Base-by-base conservation (phyloP, 129 eudicot genomes). In the sunflower (Helianthus annuus) region DNA sequence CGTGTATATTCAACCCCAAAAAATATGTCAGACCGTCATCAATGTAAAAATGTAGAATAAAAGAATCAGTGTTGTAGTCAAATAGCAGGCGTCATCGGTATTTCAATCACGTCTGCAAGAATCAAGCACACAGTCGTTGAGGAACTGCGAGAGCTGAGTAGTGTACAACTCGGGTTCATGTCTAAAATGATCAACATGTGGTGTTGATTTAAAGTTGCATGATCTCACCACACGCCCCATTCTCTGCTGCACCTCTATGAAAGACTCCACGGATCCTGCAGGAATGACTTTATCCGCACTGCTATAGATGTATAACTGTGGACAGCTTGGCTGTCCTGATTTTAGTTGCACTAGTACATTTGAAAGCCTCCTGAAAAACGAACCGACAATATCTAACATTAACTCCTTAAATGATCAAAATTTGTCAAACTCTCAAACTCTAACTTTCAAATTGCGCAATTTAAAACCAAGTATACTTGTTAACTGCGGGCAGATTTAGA, bases 111-210 rank as follows among this genome's bases (percentile, higher is more conserved):
- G 46, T 82, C 80, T 82, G 87, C 91, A 85, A 51, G 83, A 78
- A 22, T 73, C 72, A 71, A 87, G 90, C 78, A 95, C 91, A 61
- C 85, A 95, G 68, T 95, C 97, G 66, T 88, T 89, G 66, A 95
- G 74, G 71, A 95, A 95, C 19, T 81, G 78, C 11, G 96, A 86
- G 69, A 95, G 91, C 78, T 95, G 96, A 68, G 97, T 75, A 42
- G 89, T 71, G 68, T 95, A 95, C 66, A 95, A 58, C 69, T 86
- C 79, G 4, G 99, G 99, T 68, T 88, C 84, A 66, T 88, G 79
- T 45, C 97, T 81, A 71, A 90, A 86, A 87, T 95, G 99, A 74
- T 95, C 99, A 6, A 95, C 99, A 71, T 95, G 99, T 7, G 99
- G 99, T 0, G 99, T 86, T 34, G 94, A 80, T 46, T 86, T 66